A percentile compares a stretch with the other conserved stretches of the same genome.
Conservation (phyloP, 306 rosid species). For the Mimosa pudica region DNA sequence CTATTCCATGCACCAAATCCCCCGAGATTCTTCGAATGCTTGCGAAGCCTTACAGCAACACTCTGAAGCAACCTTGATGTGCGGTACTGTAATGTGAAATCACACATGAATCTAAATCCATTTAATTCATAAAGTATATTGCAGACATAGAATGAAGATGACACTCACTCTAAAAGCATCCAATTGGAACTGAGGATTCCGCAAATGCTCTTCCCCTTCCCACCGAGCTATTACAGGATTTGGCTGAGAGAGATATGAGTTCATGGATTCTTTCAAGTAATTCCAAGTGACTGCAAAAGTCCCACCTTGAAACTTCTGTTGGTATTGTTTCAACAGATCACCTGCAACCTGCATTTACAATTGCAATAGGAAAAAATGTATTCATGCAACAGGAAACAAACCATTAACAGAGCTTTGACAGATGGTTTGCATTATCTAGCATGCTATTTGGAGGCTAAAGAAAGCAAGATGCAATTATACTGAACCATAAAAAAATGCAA, state of each 20-base stretch:
- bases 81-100: conserved; percentile 70
- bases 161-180: conserved; percentile 97
- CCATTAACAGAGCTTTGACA: conserved; percentile 17
- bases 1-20: conserved; percentile 94
- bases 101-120: conserved; percentile 15
- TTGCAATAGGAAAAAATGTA: conserved; percentile 16
- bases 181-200: conserved; percentile 92
- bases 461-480: conserved; percentile 13
- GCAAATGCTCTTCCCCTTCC: conserved; percentile 85
- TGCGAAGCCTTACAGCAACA: conserved; percentile 76
- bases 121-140: neutral
- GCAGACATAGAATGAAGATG: conserved; percentile 22
- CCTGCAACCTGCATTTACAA: conserved; percentile 69
- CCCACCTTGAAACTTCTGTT: conserved; percentile 86
- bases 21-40: conserved; percentile 89
- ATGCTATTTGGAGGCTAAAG: conserved; percentile 23
- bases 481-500: conserved; percentile 15
- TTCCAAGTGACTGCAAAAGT: conserved; percentile 89
- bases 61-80: conserved; percentile 95
- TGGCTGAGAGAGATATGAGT: conserved; percentile 86
- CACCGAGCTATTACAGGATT: conserved; percentile 93
- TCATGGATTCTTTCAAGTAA: conserved; percentile 92
- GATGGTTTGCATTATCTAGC: neutral
- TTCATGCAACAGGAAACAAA: conserved; percentile 17
- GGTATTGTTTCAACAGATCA: conserved; percentile 86